These are phyloP conservation scores for Penicillium crustosum DNA, from an alignment of 2,329 filamentous ascomycete genomes.

Conservation along the genomic window DNA sequence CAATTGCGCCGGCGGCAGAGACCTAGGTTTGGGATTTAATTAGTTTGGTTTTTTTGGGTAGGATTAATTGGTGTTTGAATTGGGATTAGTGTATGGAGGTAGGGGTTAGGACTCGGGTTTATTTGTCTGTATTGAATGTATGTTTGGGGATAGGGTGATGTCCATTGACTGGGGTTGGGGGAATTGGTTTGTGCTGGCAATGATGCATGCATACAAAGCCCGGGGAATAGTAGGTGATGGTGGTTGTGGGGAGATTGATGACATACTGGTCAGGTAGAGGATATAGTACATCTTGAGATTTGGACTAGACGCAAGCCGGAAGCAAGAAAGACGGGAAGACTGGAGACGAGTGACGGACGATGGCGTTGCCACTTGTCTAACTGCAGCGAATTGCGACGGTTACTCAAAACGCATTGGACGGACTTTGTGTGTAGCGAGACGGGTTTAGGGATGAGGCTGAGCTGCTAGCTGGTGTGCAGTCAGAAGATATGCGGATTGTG, in stretches of 20 bases:
- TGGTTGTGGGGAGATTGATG: constrained; percentile 2
- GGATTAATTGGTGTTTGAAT: constrained; percentile 3
- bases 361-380: neutral
- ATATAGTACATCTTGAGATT: constrained; percentile 48
- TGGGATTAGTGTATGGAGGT: too few relatives aligned
- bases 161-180: neutral
- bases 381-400: constrained; percentile 1
- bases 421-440: constrained; percentile 14
- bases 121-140: neutral
- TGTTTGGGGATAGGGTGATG: neutral
- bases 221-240: constrained; percentile 10
- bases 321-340: neutral
- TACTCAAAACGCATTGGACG: constrained; percentile 25
- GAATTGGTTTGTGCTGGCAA: neutral
- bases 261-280: constrained; percentile 74
- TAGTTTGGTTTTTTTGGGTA: constrained; percentile 15
- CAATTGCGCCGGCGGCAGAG: constrained; percentile 93
- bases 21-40: constrained; percentile 55
- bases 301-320: neutral
- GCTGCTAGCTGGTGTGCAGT: neutral
- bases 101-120: neutral
- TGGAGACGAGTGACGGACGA: neutral
- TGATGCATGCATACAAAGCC: constrained; percentile 15
- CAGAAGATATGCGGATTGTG: constrained; percentile 13
- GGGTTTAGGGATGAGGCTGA: constrained; percentile 18